These are phyloP conservation scores for Saturnispora mendoncae DNA, from an alignment of 805 yeast genomes.

Conservation along the genomic window DNA sequence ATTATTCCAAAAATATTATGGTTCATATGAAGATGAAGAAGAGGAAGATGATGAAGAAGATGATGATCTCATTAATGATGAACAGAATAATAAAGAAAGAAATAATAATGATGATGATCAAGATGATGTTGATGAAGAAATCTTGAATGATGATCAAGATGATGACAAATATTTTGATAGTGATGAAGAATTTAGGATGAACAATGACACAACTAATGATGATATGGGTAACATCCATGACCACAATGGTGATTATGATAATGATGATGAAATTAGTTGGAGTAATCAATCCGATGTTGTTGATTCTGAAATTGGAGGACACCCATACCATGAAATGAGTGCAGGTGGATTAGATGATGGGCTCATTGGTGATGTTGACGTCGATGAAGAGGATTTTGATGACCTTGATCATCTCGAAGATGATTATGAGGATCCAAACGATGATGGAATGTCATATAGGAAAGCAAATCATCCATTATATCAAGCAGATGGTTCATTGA, in stretches of 20 bases:
- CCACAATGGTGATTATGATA: constrained; percentile 1
- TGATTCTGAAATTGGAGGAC: constrained; percentile 27
- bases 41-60: constrained; percentile 19
- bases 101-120: constrained; percentile 19
- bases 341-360: constrained; percentile 37
- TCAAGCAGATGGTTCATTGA: constrained; percentile 34
- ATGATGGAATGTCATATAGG: constrained; percentile 69
- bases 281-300: constrained; percentile 10
- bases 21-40: constrained; percentile 22
- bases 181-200: constrained; percentile 6
- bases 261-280: constrained; percentile 10
- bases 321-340: constrained; percentile 29
- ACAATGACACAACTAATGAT: not conserved
- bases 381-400: constrained; percentile 33
- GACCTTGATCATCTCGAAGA: constrained; percentile 47
- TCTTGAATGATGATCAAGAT: not conserved
- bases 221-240: not conserved
- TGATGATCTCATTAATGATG: constrained; percentile 17
- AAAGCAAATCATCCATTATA: constrained; percentile 54
- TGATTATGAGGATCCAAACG: constrained; percentile 72
- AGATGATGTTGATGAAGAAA: constrained; percentile 19
- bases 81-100: constrained; percentile 9
- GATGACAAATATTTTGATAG: constrained; percentile 7
- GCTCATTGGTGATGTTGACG: constrained; percentile 32
- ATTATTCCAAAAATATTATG: constrained; percentile 24